A percentile compares a stretch with the other conserved stretches of the same genome.
Evolutionary conservation across 768 basidiomycete genomes (phyloP).

Genomic region (Pisolithus marmoratus): DNA sequence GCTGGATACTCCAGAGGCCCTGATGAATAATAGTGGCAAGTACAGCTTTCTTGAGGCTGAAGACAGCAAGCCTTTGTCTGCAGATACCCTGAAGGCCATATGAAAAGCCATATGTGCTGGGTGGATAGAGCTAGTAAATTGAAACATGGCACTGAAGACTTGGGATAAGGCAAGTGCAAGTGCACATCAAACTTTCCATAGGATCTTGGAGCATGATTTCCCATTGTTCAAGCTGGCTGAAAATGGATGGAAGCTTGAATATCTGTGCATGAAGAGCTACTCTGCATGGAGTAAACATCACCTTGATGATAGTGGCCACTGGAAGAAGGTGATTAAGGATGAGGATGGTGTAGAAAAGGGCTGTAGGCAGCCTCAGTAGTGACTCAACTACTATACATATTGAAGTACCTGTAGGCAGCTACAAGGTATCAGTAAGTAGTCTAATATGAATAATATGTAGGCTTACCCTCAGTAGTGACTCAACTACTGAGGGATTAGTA

Average conservation of each 20-base stretch:
- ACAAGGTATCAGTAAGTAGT: no score
- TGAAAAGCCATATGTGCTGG: not conserved
- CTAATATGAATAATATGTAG: no score
- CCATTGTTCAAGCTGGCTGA: slow-evolving; percentile 1
- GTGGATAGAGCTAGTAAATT: slow-evolving; percentile 2
- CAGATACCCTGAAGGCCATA: not conserved
- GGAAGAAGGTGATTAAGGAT: not conserved
- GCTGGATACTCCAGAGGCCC: not conserved
- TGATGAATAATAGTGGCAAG: not conserved
- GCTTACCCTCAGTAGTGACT: no score
- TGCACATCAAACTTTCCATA: not conserved
- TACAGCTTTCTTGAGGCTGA: not conserved
- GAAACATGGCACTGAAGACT: not conserved
- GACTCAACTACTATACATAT: no score
- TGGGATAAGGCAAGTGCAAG: slow-evolving; percentile 2
- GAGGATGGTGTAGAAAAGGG: no score
- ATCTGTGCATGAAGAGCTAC: not conserved
- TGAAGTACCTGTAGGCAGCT: no score
- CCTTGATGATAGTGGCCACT: not conserved
- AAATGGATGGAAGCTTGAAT: slow-evolving; percentile 4
- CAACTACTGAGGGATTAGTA: no score
- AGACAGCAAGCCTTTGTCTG: not conserved
- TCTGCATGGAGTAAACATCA: not conserved
- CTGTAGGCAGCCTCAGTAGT: no score
- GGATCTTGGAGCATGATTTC: slow-evolving; percentile 1